Base-by-base conservation (phyloP, 2,329 filamentous ascomycete genomes). In the Colletotrichum somersetense region DNA sequence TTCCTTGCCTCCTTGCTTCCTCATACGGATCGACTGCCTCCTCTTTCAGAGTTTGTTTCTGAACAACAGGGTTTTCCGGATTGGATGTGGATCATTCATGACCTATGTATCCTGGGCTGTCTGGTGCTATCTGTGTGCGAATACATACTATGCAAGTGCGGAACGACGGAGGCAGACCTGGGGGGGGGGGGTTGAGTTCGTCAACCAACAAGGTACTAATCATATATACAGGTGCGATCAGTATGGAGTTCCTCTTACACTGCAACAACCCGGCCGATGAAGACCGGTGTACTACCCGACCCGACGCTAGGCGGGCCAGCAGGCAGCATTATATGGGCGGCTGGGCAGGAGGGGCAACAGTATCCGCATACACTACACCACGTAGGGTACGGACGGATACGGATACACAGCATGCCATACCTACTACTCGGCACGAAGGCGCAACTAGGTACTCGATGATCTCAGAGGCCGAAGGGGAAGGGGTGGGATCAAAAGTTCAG, bases 11-110 rank as follows among this genome's bases (percentile, higher is more conserved):
- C n/a, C 66, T 48, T 14, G 35, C n/a, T 33, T 46, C n/a, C 66
- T 44, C n/a, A 14, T n/a, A 50, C 57, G 50, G 64, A 68, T 18
- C 42, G 35, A 50, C 68, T 50, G 58, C 66, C 58, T 64, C 23
- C n/a, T 40, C 38, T 44, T 48, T 72, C 70, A 65, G 48, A 65
- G 66, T 72, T 70, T 65, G 66, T 72, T 65, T 72, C 70, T 70
- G 70, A 72, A 61, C 44, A 62, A 64, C 52, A 65, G 69, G 53
- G 56, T 69, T 56, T 72, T 72, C 42, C 69, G 69, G 69, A 42
- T 66, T 33, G 61, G 42, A 23, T 42, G 66, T 57, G 59, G 55
- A 62, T 70, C 61, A 33, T n/a, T 44, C 66, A 67, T 30, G 59
- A 33, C 55, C 44, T 64, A 26, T 30, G 30, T 4, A 5, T 59